A percentile compares a stretch with the other conserved stretches of the same genome.
phyloP scores from a whole-genome alignment of 2,329 filamentous ascomycete species.

The Epichloe scottii region DNA sequence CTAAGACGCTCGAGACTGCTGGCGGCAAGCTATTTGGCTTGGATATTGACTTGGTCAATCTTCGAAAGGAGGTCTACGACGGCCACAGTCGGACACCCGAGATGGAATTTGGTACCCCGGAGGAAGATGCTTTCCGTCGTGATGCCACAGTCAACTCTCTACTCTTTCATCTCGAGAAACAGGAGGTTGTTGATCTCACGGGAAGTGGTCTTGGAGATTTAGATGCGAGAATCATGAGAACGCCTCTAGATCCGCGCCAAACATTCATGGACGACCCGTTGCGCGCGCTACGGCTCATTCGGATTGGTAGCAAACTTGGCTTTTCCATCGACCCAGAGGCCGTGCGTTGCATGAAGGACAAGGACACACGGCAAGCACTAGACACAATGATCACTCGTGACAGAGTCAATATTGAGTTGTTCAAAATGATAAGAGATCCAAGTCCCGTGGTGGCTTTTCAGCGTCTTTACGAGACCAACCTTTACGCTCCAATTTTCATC shows the following conservation, averaged over 20 bases:
- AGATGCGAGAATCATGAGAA: slow-evolving; percentile 7
- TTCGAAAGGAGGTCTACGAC: slow-evolving; percentile 10
- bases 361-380: slow-evolving; percentile 4
- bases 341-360: slow-evolving; percentile 1
- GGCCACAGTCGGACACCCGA: slow-evolving; percentile 8
- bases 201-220: slow-evolving; percentile 6
- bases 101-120: slow-evolving; percentile 10
- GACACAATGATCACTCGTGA: slow-evolving; percentile 10
- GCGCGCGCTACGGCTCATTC: slow-evolving; percentile 8
- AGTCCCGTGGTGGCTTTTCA: slow-evolving; percentile 5
- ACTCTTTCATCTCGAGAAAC: slow-evolving; percentile 8
- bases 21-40: slow-evolving; percentile 9
- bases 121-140: slow-evolving; percentile 9
- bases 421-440: slow-evolving; percentile 8
- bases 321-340: slow-evolving; percentile 5
- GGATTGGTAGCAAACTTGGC: slow-evolving; percentile 6
- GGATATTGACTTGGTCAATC: slow-evolving; percentile 10
- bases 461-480: slow-evolving; percentile 3
- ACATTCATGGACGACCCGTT: slow-evolving; percentile 11
- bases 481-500: slow-evolving; percentile 8
- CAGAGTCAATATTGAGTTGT: slow-evolving; percentile 7
- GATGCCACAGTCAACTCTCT: slow-evolving; percentile 10
- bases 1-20: slow-evolving; percentile 10
- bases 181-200: slow-evolving; percentile 9
- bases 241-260: slow-evolving; percentile 8